Percentiles rank a stretch among this genome's conserved stretches.
These are phyloP conservation scores for Chromera velia DNA, from an alignment of 73 alveolate species.

Conservation along the genomic window DNA sequence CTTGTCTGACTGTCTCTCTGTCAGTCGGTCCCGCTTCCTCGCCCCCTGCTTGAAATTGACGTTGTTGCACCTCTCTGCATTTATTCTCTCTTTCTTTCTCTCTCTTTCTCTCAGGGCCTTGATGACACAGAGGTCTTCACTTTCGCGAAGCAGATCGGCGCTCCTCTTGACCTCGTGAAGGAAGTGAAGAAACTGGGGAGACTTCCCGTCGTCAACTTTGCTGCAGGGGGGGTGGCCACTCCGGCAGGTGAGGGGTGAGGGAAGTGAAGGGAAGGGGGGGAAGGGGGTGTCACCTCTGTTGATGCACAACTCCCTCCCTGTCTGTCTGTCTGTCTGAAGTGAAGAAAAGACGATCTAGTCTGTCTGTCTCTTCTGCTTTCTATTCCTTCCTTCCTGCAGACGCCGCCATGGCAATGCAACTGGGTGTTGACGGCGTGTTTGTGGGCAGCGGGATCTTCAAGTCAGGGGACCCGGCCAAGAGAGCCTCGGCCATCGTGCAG, in stretches of 20 bases:
- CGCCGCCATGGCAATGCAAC: slow-evolving; percentile 47
- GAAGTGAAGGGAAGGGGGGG: too few relatives aligned
- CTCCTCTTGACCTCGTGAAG: slow-evolving; percentile 21
- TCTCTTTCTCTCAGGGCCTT: slow-evolving; percentile 37
- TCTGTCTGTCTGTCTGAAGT: too few relatives aligned
- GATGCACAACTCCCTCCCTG: not conserved
- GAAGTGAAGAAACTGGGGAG: not conserved
- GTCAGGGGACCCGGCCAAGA: slow-evolving; percentile 36
- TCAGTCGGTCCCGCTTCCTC: too few relatives aligned
- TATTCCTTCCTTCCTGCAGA: not conserved
- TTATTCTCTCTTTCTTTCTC: too few relatives aligned
- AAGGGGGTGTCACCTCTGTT: too few relatives aligned
- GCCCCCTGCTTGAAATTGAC: too few relatives aligned
- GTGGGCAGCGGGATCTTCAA: slow-evolving; percentile 44
- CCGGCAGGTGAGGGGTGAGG: slow-evolving; percentile 27
- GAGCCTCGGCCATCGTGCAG: slow-evolving; percentile 41
- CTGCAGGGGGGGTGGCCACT: slow-evolving; percentile 47
- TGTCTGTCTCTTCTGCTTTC: not conserved
- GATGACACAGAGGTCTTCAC: slow-evolving; percentile 39
- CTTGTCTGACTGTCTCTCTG: too few relatives aligned
- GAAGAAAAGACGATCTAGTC: too few relatives aligned
- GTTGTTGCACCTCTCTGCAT: too few relatives aligned
- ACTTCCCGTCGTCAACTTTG: slow-evolving; percentile 46
- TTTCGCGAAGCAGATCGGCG: slow-evolving; percentile 35
- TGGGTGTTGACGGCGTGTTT: slow-evolving; percentile 45